Base-by-base conservation (phyloP, 495 filamentous ascomycete species). In the Xylaria palmicola region DNA sequence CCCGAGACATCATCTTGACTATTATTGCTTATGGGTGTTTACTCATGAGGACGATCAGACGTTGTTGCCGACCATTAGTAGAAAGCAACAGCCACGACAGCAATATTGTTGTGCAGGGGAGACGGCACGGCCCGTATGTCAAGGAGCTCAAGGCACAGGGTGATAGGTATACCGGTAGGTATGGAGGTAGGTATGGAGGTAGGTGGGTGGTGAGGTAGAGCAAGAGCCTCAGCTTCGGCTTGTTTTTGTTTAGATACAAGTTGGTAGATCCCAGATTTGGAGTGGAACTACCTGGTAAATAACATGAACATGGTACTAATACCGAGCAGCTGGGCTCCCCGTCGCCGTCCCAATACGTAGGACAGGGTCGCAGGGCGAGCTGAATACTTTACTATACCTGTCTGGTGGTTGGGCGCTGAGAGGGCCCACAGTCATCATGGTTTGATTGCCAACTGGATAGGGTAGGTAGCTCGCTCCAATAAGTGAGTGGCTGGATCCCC, bases 1-100 rank as follows among this genome's bases (percentile, higher is more conserved):
- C 74, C 61, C 72, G 70, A 68, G 77, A 77, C 75, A 73, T 79
- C 69, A 69, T 68, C 64, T 68, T 66, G 55, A 56, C 59, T 30
- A 56, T 45, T 36, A 60, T 37, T 47, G 36, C 20, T 60, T 53
- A 53, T 52, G 4, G 54, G 22, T 27, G 29, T 36, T 39, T 15
- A 53, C 32, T 44, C 58, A 60, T 60, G 58, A 60, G 58, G 44
- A 17, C 36, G 30, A 45, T 26, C 34, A 30, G 12, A 32, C 10
- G 43, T 26, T 53, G 58, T 45, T 37, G 39, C 58, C 27, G 37
- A n/a, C 24, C 17, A 27, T 15, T 26, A 15, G 29, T 51, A 13
- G 36, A 50, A 60, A 40, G 37, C 47, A 40, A 50, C 47, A 45
- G 17, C 20, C 24, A 20, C 19, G 24, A 52, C 8, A 34, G n/a